Base-by-base conservation (phyloP, 345 rosid genomes). In the Odontarrhena argentea region DNA sequence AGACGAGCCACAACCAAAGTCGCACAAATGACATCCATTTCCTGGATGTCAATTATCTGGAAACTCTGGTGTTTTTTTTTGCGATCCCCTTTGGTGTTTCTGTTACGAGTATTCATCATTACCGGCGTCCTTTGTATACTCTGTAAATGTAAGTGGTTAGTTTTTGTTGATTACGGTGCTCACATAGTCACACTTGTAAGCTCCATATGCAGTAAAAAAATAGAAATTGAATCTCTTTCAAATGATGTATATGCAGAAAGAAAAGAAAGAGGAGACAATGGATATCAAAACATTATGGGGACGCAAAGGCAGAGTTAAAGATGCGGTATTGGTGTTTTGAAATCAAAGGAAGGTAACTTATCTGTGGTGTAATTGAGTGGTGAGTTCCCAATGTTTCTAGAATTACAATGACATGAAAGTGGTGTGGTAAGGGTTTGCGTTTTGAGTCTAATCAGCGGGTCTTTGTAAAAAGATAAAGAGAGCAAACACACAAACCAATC, bases 91-190 rank as follows among this genome's bases (percentile, higher is more conserved):
- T 60, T 66, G 73, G 70, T 57, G 42, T 53, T 5, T 68, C 52
- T 41, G 54, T 46, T 57, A 58, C 58, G 65, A 59, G 65, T 46
- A 37, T 38, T 68, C 50, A 26, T 60, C 48, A 38, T 57, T 68
- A 68, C 65, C 68, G 10, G 71, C 38, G 55, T 68, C 76, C 71
- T 70, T 78, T 78, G 72, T 83, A 82, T 79, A 71, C 84, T 69
- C 58, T 89, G 98, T 88, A 89, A 81, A 92, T 87, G 92, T 89
- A 85, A 69, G 88, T 12, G 55, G 37, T 48, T 43, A 35, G 62
- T 32, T 43, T 60, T 7, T 34, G 47, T 26, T 40, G 41, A 3
- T 51, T 13, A 6, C 8, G 9, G 45, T 67, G 47, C 26, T 46
- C 37, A 48, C 26, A 48, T 47, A 46, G 2, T 24, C 49, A 47